phyloP scores from a whole-genome alignment of 148 eudicot species.

The Rhododendron williamsianum region DNA sequence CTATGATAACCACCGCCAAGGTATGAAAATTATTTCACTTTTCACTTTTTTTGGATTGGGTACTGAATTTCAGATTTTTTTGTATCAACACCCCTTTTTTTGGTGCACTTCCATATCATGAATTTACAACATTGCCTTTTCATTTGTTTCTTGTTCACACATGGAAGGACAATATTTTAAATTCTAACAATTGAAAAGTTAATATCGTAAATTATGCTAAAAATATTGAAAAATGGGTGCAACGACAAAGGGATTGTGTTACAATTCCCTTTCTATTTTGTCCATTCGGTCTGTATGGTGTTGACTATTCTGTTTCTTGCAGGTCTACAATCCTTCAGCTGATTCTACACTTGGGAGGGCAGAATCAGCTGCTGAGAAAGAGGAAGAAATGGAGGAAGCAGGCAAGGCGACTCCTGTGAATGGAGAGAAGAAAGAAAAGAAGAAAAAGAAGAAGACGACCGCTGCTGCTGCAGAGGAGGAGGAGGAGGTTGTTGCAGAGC shows the following conservation, averaged over 20 bases:
- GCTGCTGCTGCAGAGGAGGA: slow-evolving; percentile 31
- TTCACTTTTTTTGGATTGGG: neutral
- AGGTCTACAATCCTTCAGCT: slow-evolving; percentile 88
- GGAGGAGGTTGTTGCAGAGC: slow-evolving; percentile 25
- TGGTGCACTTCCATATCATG: neutral
- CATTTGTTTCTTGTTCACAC: neutral
- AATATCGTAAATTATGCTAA: neutral
- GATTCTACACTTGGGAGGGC: slow-evolving; percentile 55
- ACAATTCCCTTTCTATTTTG: neutral
- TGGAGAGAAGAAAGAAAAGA: slow-evolving; percentile 30
- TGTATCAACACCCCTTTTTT: neutral
- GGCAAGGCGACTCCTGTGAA: slow-evolving; percentile 18
- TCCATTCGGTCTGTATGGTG: neutral
- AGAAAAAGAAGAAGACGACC: slow-evolving; percentile 38
- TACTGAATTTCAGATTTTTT: neutral
- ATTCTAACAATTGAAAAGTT: neutral
- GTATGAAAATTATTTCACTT: slow-evolving; percentile 22
- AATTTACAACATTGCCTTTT: neutral
- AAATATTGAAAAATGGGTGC: neutral
- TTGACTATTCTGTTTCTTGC: slow-evolving; percentile 14
- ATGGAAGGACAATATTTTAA: neutral
- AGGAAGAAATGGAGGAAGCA: slow-evolving; percentile 24
- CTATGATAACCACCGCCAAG: slow-evolving; percentile 86
- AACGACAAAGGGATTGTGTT: neutral
- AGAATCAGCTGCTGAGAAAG: slow-evolving; percentile 28